phyloP scores from a whole-genome alignment of 768 basidiomycete species.

The Lepiota venenata region DNA sequence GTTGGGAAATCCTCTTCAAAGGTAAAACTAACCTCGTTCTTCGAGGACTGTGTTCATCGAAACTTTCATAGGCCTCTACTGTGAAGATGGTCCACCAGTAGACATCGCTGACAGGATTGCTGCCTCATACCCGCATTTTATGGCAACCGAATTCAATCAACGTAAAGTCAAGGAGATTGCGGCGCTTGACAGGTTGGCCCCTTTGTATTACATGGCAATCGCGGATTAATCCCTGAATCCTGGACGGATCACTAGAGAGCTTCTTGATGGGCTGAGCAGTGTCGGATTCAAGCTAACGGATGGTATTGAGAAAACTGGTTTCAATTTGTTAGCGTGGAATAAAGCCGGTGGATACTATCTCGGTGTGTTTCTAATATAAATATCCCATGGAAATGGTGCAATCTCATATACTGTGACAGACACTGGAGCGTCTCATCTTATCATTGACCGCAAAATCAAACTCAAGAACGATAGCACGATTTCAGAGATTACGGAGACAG shows the following conservation, averaged over 20 bases:
- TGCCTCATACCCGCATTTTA: conserved; percentile 41
- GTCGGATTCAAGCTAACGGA: conserved; percentile 43
- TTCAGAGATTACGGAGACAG: conserved; percentile 37
- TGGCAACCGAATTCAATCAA: conserved; percentile 19
- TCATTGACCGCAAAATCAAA: conserved; percentile 69
- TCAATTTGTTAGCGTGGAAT: conserved; percentile 25
- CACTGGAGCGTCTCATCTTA: conserved; percentile 55
- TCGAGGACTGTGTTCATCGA: neutral
- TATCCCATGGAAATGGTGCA: too few relatives aligned
- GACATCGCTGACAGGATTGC: conserved; percentile 50
- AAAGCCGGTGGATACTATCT: conserved; percentile 37
- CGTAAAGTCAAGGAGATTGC: conserved; percentile 21
- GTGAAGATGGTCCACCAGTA: conserved; percentile 44
- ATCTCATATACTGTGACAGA: conserved; percentile 28
- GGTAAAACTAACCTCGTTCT: conserved; percentile 11
- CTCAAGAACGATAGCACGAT: conserved; percentile 59
- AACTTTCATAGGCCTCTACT: conserved; percentile 29
- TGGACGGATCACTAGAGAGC: conserved; percentile 24
- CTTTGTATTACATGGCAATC: neutral
- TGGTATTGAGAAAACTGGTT: conserved; percentile 37
- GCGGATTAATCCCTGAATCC: neutral
- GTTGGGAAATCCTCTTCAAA: conserved; percentile 26
- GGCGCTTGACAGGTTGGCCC: conserved; percentile 32
- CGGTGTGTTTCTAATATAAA: conserved; percentile 18
- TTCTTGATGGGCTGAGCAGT: conserved; percentile 35